Conservation (phyloP, 148 eudicot species). For the Rhododendron ovatum region DNA sequence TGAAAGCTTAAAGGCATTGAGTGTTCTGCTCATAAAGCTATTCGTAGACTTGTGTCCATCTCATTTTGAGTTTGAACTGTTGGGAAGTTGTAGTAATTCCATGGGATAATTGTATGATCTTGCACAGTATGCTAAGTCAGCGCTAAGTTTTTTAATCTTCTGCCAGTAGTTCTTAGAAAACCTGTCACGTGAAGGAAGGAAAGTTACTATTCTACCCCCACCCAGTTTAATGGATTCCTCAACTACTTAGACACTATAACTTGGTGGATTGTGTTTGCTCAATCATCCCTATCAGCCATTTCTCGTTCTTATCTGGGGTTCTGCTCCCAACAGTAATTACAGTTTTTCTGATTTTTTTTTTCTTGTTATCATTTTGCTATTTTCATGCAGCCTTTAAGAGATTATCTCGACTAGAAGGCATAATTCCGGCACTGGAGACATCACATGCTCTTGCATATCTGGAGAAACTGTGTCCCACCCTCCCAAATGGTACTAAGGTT, state of each 20-base stretch:
- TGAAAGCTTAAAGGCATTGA: neutral
- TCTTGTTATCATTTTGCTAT: neutral
- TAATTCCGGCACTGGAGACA: slow-evolving; percentile 93
- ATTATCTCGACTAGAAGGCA: slow-evolving; percentile 77
- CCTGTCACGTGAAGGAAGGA: neutral
- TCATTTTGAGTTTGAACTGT: neutral
- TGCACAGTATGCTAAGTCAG: neutral
- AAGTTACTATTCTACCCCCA: neutral
- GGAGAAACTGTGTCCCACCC: slow-evolving; percentile 84
- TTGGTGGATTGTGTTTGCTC: neutral
- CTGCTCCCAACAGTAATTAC: neutral
- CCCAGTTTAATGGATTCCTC: neutral
- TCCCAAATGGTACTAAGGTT: slow-evolving; percentile 70
- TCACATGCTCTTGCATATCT: slow-evolving; percentile 92
- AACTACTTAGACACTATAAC: neutral
- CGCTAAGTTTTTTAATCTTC: neutral
- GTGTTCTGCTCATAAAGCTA: neutral
- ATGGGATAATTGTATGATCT: neutral
- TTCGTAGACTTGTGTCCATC: neutral
- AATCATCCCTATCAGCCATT: neutral
- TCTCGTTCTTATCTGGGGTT: neutral
- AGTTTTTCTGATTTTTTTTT: neutral
- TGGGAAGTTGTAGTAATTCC: neutral
- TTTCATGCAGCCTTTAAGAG: slow-evolving; percentile 75
- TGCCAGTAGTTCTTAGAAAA: neutral